Percentiles rank a stretch among this genome's conserved stretches.
These are phyloP conservation scores for Dactylonectria estremocensis DNA, from an alignment of 2,329 filamentous ascomycete genomes.

Conservation along the genomic window DNA sequence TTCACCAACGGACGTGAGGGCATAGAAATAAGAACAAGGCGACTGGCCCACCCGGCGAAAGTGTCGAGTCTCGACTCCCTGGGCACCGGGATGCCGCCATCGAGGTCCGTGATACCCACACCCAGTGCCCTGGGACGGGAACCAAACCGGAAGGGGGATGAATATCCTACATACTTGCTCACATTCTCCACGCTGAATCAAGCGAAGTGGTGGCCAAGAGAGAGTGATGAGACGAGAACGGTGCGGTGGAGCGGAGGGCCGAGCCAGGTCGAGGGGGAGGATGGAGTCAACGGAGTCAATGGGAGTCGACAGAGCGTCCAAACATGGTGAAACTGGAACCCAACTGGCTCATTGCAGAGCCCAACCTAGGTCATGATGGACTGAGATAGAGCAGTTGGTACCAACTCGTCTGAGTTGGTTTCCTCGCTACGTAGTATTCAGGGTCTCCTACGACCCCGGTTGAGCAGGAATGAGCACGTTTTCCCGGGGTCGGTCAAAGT, in stretches of 20 bases:
- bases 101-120: background rate
- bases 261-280: conserved; percentile 12
- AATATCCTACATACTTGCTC: conserved; percentile 44
- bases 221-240: conserved; percentile 29
- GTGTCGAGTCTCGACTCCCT: conserved; percentile 28
- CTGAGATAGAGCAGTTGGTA: background rate
- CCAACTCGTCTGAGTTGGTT: conserved; percentile 1
- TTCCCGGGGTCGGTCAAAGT: conserved; percentile 44
- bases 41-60: conserved; percentile 21
- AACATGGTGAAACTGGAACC: background rate
- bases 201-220: conserved; percentile 24
- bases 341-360: background rate
- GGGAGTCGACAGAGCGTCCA: background rate
- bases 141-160: conserved; percentile 42
- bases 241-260: background rate
- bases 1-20: conserved; percentile 33
- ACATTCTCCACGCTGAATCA: conserved; percentile 18
- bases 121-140: conserved; percentile 38
- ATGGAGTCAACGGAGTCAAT: too few relatives aligned
- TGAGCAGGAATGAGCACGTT: conserved; percentile 59
- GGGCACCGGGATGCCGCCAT: background rate
- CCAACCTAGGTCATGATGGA: background rate
- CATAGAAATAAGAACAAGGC: conserved; percentile 46
- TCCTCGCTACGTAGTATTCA: too few relatives aligned
- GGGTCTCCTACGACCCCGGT: conserved; percentile 3